phyloP scores from a whole-genome alignment of 768 basidiomycete species.

The Leccinum aurantiacum region DNA sequence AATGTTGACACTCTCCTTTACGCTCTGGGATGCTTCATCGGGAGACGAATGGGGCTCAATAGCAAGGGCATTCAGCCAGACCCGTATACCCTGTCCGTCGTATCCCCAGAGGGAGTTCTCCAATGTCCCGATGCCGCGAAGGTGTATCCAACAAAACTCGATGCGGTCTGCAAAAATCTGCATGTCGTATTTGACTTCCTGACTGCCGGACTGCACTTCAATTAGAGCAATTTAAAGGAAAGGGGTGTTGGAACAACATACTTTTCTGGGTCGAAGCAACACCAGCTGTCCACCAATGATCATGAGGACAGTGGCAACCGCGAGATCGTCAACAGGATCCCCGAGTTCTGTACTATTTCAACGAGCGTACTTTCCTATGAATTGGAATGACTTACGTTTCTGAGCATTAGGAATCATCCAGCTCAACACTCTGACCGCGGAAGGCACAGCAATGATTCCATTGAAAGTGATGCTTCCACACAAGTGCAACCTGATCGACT shows the following conservation, averaged over 20 bases:
- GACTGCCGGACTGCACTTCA: slow-evolving; percentile 62
- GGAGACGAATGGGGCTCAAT: slow-evolving; percentile 63
- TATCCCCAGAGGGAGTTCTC: slow-evolving; percentile 99
- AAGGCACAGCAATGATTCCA: slow-evolving; percentile 84
- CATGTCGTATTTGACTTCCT: slow-evolving; percentile 96
- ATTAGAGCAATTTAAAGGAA: slow-evolving; percentile 1
- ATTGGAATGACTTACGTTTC: slow-evolving; percentile 63
- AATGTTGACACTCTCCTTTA: slow-evolving; percentile 93
- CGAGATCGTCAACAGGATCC: slow-evolving; percentile 88
- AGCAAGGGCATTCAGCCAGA: slow-evolving; percentile 95
- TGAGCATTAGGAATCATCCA: slow-evolving; percentile 96
- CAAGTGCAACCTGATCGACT: slow-evolving; percentile 80
- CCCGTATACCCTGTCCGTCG: slow-evolving; percentile 83
- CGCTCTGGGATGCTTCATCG: slow-evolving; percentile 44
- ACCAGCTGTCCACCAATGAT: slow-evolving; percentile 91
- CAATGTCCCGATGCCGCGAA: slow-evolving; percentile 86
- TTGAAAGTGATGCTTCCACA: slow-evolving; percentile 95
- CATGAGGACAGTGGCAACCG: slow-evolving; percentile 94
- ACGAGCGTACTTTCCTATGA: slow-evolving; percentile 5
- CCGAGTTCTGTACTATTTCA: slow-evolving; percentile 68
- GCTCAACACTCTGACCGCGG: slow-evolving; percentile 84
- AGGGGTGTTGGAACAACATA: slow-evolving; percentile 28
- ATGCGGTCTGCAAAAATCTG: slow-evolving; percentile 96
- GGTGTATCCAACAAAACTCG: slow-evolving; percentile 98
- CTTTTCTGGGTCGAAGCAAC: slow-evolving; percentile 86